Percentiles rank a stretch among this genome's conserved stretches.
phyloP scores from a whole-genome alignment of 768 basidiomycete genomes.

The Trametes villosa region DNA sequence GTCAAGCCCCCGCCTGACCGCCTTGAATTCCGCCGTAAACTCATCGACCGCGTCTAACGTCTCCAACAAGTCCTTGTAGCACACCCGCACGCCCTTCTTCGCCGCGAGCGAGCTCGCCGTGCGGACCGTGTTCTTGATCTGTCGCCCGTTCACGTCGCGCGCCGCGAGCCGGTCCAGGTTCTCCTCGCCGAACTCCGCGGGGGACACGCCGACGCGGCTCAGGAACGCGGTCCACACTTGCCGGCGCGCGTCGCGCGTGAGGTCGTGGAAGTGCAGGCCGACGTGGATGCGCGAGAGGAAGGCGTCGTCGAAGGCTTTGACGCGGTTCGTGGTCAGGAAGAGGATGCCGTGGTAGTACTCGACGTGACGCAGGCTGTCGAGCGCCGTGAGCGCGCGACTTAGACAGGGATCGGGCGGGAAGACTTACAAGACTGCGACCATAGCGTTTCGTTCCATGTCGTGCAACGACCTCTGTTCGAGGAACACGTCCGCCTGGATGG shows the following conservation, averaged over 20 bases:
- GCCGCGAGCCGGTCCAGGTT: conserved; percentile 51
- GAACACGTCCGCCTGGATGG: conserved; percentile 16
- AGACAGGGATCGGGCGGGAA: too few species aligned
- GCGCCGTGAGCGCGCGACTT: neutral
- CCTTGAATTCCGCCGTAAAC: too few species aligned
- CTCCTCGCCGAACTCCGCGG: conserved; percentile 25
- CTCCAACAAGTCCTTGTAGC: conserved; percentile 53
- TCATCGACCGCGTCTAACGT: conserved; percentile 69
- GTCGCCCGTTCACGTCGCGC: conserved; percentile 61
- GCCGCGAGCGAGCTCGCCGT: conserved; percentile 64
- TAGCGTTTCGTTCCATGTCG: conserved; percentile 56
- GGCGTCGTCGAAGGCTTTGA: conserved; percentile 65
- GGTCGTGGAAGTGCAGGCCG: conserved; percentile 38
- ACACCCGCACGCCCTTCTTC: conserved; percentile 49
- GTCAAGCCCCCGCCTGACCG: too few species aligned
- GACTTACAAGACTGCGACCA: conserved; percentile 59
- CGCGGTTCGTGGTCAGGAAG: conserved; percentile 45
- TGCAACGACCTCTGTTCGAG: conserved; percentile 19
- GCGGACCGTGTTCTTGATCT: conserved; percentile 71
- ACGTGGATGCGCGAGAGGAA: conserved; percentile 72
- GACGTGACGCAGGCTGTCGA: conserved; percentile 34
- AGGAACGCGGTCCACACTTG: conserved; percentile 37
- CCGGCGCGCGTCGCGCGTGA: conserved; percentile 28
- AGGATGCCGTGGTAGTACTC: conserved; percentile 44
- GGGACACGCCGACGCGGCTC: conserved; percentile 18